Conservation (phyloP, 1,284 basidiomycete species). For the Ustilago hordei region DNA sequence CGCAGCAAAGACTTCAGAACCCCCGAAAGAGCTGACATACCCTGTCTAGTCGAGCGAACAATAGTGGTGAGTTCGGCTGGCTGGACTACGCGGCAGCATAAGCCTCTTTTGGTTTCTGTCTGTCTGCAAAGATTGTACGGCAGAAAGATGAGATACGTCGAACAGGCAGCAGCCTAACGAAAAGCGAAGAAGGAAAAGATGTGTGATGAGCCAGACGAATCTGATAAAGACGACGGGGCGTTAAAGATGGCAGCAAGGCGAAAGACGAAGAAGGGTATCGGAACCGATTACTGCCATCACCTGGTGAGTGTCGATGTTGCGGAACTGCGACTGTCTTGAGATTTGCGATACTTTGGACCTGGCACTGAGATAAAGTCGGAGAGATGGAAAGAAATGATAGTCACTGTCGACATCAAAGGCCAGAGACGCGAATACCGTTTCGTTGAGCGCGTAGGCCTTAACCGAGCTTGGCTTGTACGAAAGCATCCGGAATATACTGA, state of each 20-base stretch:
- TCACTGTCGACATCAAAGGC: slow-evolving; percentile 3
- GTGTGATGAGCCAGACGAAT: slow-evolving; percentile 37
- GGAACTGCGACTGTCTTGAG: slow-evolving; percentile 6
- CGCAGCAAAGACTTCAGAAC: not conserved
- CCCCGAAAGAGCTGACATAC: slow-evolving; percentile 35
- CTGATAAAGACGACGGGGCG: slow-evolving; percentile 3
- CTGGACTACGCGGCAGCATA: not conserved
- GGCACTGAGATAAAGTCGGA: not conserved
- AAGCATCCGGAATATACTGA: slow-evolving; percentile 60
- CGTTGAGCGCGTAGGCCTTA: slow-evolving; percentile 11
- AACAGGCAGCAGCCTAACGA: not conserved
- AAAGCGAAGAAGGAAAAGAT: not conserved
- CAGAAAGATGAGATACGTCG: slow-evolving; percentile 5
- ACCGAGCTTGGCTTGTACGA: slow-evolving; percentile 56
- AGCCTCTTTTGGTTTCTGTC: slow-evolving; percentile 13
- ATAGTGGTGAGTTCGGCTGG: slow-evolving; percentile 4
- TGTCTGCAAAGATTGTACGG: slow-evolving; percentile 28
- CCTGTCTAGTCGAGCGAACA: slow-evolving; percentile 15
- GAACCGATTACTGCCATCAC: no score
- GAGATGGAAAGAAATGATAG: not conserved
- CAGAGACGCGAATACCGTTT: not conserved
- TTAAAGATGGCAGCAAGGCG: not conserved
- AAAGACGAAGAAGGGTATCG: no score
- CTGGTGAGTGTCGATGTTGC: no score
- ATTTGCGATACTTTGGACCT: not conserved